Base-by-base conservation (phyloP, 345 rosid genomes). In the Kernera saxatilis region DNA sequence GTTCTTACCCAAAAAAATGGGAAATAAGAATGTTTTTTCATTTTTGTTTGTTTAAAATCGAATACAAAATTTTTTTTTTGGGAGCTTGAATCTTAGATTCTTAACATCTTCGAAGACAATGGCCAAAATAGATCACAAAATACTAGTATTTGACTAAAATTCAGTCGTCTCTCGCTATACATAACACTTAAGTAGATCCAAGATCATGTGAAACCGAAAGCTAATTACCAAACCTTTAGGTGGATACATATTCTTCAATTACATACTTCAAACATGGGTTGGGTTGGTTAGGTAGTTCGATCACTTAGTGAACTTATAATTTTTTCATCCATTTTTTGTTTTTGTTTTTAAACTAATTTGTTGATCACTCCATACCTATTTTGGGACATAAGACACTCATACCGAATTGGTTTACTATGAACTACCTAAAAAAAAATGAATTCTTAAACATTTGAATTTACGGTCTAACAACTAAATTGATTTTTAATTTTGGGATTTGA, bases 151-250 rank as follows among this genome's bases (percentile, higher is more conserved):
- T 33, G 55, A 57, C 36, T 51, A 55, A 5, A 18, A 44, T 12
- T 23, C 19, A 25, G 6, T n/a, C 21, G 40, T 53, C 41, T 40
- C 40, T 44, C 37, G 32, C 55, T 69, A 45, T 7, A 46, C 57
- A 23, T 35, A 33, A 33, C 22, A 67, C 52, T 18, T 69, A 8
- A 10, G 46, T 10, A 57, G 22, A 45, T 33, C 48, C 22, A 69
- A 44, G 55, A 67, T 56, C 46, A 56, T 40, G 35, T 21, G 53
- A 51, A 50, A 61, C 44, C 53, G 35, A 62, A 62, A 62, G 70
- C 51, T 59, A 37, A 8, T 58, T 52, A 62, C 69, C 55, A 62
- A 71, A 71, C 54, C 33, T 60, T 71, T 40, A 26, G 62, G 26
- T 61, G 8, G 50, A 29, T 59, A 49, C 15, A 48, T 48, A 48